Conservation (phyloP, 192 early-diverging fungal species). For the Globomyces pollinis-pini region DNA sequence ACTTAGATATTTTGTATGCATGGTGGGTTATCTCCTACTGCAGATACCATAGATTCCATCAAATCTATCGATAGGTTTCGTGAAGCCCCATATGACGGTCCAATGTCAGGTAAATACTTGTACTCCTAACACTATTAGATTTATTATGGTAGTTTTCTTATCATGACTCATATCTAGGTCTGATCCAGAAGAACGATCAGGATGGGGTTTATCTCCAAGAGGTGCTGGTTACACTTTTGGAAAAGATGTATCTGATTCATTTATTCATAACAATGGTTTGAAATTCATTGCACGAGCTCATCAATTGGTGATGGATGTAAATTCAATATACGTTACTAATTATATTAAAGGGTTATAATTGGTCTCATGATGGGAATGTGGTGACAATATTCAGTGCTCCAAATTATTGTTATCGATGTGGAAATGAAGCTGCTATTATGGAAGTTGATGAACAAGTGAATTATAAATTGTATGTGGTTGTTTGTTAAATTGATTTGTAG, state of each 20-base stretch:
- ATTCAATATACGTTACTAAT: too few species aligned
- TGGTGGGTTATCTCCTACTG: conserved; percentile 73
- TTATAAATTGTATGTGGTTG: conserved; percentile 93
- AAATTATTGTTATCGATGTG: conserved; percentile 79
- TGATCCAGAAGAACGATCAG: conserved; percentile 57
- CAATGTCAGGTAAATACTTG: conserved; percentile 78
- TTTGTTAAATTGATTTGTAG: conserved; percentile 13
- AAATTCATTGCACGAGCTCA: conserved; percentile 77
- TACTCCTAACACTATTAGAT: conserved; percentile 29
- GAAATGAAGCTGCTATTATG: conserved; percentile 75
- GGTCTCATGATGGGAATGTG: conserved; percentile 74
- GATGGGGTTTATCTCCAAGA: conserved; percentile 72
- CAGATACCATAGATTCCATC: conserved; percentile 83
- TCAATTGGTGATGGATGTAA: conserved; percentile 81
- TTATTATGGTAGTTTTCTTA: too few species aligned
- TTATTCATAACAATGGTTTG: conserved; percentile 71
- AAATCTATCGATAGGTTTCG: conserved; percentile 73
- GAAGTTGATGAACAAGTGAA: conserved; percentile 91
- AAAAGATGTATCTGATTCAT: conserved; percentile 63
- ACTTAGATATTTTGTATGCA: conserved; percentile 96
- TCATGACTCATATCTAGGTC: conserved; percentile 92
- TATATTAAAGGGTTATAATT: conserved; percentile 87
- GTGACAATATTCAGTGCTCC: conserved; percentile 79
- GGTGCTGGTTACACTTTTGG: conserved; percentile 89
- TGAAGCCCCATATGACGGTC: conserved; percentile 84